phyloP scores from a whole-genome alignment of 169 alveolate species.

The Eimeria tenella region DNA sequence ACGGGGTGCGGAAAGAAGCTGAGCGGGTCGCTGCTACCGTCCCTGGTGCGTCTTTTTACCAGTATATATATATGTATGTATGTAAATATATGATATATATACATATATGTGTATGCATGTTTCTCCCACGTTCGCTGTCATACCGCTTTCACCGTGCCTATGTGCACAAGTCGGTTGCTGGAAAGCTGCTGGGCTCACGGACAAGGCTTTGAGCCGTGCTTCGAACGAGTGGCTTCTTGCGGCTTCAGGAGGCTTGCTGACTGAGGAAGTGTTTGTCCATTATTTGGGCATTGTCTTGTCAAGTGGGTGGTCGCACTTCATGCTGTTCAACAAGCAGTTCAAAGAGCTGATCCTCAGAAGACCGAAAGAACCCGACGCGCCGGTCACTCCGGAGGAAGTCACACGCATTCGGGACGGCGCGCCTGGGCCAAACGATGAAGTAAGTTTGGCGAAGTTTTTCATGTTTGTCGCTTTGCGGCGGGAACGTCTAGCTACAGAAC shows the following conservation, averaged over 20 bases:
- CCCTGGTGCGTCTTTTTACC: conserved; percentile 74
- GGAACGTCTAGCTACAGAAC: not conserved
- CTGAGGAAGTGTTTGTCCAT: conserved; percentile 89
- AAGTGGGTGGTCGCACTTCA: conserved; percentile 93
- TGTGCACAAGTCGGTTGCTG: too few species aligned
- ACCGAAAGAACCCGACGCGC: conserved; percentile 79
- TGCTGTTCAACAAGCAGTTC: conserved; percentile 88
- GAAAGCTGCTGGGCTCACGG: too few species aligned
- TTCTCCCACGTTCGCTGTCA: not conserved
- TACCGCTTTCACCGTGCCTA: too few species aligned
- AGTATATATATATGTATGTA: not conserved
- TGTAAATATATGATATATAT: not conserved
- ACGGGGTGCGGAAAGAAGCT: conserved; percentile 90
- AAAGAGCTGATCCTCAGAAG: conserved; percentile 89
- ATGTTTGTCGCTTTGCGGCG: not conserved
- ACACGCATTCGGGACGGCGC: conserved; percentile 69
- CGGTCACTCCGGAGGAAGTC: conserved; percentile 4
- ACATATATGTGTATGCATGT: not conserved
- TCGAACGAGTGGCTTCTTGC: not conserved
- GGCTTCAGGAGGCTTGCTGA: conserved; percentile 82
- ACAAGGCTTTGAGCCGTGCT: too few species aligned
- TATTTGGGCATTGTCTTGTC: conserved; percentile 88
- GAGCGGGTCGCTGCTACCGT: conserved; percentile 85
- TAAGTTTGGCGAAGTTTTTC: not conserved
- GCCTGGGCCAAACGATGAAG: conserved; percentile 78